Conservation (phyloP, 2,329 filamentous ascomycete species). For the Plectosphaerella plurivora region DNA sequence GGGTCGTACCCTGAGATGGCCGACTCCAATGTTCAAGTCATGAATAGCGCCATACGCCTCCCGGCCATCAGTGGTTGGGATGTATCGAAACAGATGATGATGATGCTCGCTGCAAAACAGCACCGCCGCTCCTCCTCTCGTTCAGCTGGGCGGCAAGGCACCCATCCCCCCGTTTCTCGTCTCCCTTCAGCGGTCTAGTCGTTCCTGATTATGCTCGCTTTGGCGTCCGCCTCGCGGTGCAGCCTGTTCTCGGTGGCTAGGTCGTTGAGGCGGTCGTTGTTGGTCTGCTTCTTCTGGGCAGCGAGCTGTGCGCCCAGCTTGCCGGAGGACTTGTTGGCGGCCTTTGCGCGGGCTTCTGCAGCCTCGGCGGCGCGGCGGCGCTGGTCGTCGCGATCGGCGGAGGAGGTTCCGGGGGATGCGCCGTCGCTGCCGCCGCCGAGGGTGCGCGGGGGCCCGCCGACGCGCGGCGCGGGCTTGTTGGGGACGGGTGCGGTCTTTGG, state of each 20-base stretch:
- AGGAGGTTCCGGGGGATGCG: conserved; percentile 15
- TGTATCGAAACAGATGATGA: too few species aligned
- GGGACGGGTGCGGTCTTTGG: conserved; percentile 48
- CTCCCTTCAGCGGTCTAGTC: conserved; percentile 21
- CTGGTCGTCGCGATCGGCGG: conserved; percentile 49
- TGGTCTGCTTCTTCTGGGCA: conserved; percentile 71
- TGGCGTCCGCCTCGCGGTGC: conserved; percentile 62
- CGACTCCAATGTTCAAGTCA: too few species aligned
- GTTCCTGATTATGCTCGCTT: conserved; percentile 1
- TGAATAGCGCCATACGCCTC: too few species aligned
- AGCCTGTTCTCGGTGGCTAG: conserved; percentile 62
- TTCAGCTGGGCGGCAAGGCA: not conserved
- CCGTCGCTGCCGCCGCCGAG: conserved; percentile 49
- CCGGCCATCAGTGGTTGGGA: too few species aligned
- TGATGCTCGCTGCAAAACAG: not conserved
- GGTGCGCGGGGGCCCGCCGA: conserved; percentile 57
- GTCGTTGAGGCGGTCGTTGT: conserved; percentile 62
- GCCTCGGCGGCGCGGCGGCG: conserved; percentile 72
- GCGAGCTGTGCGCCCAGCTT: conserved; percentile 69
- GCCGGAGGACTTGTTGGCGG: conserved; percentile 53
- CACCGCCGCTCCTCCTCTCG: not conserved
- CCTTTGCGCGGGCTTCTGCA: conserved; percentile 72
- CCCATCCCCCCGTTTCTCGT: not conserved
- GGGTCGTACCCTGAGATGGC: too few species aligned
- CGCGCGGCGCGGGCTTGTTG: conserved; percentile 25